phyloP scores from a whole-genome alignment of 371 early-diverging fungal genomes.

The Gilbertella persicaria region DNA sequence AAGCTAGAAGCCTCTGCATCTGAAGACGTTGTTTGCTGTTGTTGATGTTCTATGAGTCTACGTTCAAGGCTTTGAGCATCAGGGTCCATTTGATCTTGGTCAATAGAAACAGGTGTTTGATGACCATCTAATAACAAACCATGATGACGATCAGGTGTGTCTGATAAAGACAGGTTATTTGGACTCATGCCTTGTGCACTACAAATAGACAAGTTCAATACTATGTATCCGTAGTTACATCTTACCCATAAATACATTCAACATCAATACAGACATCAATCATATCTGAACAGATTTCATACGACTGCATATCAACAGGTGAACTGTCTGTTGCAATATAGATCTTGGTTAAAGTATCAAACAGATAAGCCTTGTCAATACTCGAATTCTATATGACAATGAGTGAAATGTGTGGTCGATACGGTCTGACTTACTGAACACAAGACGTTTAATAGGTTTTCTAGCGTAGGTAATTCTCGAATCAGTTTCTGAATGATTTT shows the following conservation, averaged over 20 bases:
- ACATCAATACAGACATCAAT: constrained; percentile 93
- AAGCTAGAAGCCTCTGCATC: constrained; percentile 53
- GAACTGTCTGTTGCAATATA: constrained; percentile 95
- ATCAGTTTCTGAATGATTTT: constrained; percentile 94
- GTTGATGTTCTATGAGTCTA: constrained; percentile 24
- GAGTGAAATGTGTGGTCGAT: not conserved
- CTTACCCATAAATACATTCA: constrained; percentile 77
- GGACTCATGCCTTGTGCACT: constrained; percentile 41
- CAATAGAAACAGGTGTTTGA: constrained; percentile 18
- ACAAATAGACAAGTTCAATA: not conserved
- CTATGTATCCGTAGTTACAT: not conserved
- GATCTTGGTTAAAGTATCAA: constrained; percentile 87
- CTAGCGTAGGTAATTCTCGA: constrained; percentile 83
- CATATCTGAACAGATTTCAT: constrained; percentile 93
- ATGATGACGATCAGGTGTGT: constrained; percentile 13
- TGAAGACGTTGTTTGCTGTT: constrained; percentile 1
- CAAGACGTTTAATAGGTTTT: constrained; percentile 90
- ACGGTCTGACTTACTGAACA: constrained; percentile 68
- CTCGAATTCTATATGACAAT: constrained; percentile 76
- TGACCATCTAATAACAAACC: constrained; percentile 7
- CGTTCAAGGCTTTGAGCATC: constrained; percentile 7
- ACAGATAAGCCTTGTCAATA: constrained; percentile 94
- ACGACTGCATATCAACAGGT: constrained; percentile 91
- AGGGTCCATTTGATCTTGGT: constrained; percentile 1
- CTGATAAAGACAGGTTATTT: constrained; percentile 21